Conservation (phyloP, 805 yeast genomes). For the Aciculoconidium aculeatum region DNA sequence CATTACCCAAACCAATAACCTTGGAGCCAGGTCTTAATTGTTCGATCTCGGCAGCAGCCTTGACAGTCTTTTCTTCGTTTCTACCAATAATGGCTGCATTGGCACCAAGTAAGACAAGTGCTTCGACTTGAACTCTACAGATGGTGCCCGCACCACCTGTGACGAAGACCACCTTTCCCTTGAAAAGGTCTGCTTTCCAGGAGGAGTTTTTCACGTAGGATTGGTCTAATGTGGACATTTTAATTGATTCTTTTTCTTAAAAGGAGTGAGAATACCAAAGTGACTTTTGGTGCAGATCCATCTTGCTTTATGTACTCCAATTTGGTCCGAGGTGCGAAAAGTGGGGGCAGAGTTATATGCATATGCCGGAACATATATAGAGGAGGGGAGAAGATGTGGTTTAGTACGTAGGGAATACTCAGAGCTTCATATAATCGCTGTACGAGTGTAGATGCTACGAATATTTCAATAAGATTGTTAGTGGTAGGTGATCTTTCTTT, state of each 20-base stretch:
- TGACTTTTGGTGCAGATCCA: no score
- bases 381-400: no score
- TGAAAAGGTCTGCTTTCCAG: slow-evolving; percentile 61
- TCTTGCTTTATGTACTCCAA: no score
- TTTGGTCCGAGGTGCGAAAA: no score
- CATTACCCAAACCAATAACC: slow-evolving; percentile 64
- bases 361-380: no score
- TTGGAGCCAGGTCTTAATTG: slow-evolving; percentile 50
- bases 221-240: slow-evolving; percentile 27
- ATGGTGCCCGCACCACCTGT: slow-evolving; percentile 98
- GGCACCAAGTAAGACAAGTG: slow-evolving; percentile 78
- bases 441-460: no score
- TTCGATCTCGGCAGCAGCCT: slow-evolving; percentile 64
- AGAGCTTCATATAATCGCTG: no score
- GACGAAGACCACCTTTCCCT: slow-evolving; percentile 81
- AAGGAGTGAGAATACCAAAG: no score
- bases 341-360: no score
- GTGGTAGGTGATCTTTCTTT: no score
- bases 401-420: no score
- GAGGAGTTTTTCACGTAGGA: slow-evolving; percentile 22
- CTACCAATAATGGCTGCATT: slow-evolving; percentile 84
- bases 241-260: slow-evolving; percentile 2
- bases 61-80: slow-evolving; percentile 55
- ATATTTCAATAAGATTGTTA: no score
- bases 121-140: slow-evolving; percentile 85